Base-by-base conservation (phyloP, 257 asterid species). In the Capsicum pubescens region DNA sequence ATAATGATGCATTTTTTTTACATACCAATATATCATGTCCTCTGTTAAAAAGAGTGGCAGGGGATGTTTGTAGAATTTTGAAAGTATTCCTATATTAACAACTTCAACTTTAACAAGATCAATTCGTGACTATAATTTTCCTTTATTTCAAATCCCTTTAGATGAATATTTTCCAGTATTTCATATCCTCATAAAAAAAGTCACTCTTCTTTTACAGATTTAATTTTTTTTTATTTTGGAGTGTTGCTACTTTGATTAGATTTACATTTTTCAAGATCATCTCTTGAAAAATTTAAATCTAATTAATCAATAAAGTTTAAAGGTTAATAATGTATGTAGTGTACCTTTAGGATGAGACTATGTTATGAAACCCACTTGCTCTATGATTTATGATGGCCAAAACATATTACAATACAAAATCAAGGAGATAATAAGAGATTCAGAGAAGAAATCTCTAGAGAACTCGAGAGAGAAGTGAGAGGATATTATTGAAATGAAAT, bases 1-100 rank as follows among this genome's bases (percentile, higher is more conserved):
- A 70, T 39, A 26, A 5, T 42, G 35, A 70, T 42, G 16, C 32
- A 8, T 42, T 70, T 70, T 26, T 26, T 12, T n/a, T 50, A 21
- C 60, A 42, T 89, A 95, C 99, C 99, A 92, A 93, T 86, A 94
- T 90, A 72, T 92, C 95, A 82, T 95, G 98, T 71, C 98, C 97
- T 87, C 97, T 87, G 19, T 95, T 94, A 21, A 82, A 57, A 6
- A 94, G 91, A 35, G 98, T 95, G 9, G 99, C 93, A 83, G 88
- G 85, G 7, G 93, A 84, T 46, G 94, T 36, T 71, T 85, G 84
- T 94, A 94, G 46, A 64, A 61, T 63, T 87, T 89, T 1, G 84
- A 69, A 2, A 95, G 87, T 55, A 52, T 84, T 12, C 94, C 95
- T 83, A 90, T 86, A 80, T 90, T 81, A 0, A 88, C 92, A 0